These are phyloP conservation scores for Sporisorium sorghi DNA, from an alignment of 1,284 basidiomycete species.

Conservation along the genomic window DNA sequence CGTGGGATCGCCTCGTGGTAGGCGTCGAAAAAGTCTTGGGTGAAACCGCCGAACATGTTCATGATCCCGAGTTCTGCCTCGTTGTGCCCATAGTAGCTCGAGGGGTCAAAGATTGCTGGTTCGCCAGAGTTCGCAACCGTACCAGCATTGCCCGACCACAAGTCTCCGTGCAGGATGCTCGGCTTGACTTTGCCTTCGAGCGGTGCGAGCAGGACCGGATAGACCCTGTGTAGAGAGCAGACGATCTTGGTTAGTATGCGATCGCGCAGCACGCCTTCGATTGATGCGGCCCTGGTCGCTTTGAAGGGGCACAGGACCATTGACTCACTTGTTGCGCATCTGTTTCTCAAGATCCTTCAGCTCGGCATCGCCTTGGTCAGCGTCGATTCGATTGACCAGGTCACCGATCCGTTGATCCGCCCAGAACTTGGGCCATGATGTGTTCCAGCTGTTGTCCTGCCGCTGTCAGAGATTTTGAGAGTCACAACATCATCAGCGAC, in stretches of 20 bases:
- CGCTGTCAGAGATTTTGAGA: not conserved
- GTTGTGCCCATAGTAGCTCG: slow-evolving; percentile 51
- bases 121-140: slow-evolving; percentile 26
- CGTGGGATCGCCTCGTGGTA: slow-evolving; percentile 37
- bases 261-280: too few relatives aligned
- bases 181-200: slow-evolving; percentile 45
- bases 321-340: slow-evolving; percentile 35
- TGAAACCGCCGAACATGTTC: slow-evolving; percentile 52
- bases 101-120: slow-evolving; percentile 45
- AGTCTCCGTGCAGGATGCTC: slow-evolving; percentile 42
- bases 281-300: too few relatives aligned
- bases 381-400: slow-evolving; percentile 27
- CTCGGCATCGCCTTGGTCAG: slow-evolving; percentile 21
- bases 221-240: slow-evolving; percentile 15
- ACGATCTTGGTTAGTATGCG: not conserved
- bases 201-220: slow-evolving; percentile 33
- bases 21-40: slow-evolving; percentile 46
- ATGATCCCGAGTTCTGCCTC: slow-evolving; percentile 51
- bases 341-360: slow-evolving; percentile 32
- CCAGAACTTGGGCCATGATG: slow-evolving; percentile 45
- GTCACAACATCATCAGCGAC: not conserved
- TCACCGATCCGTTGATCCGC: slow-evolving; percentile 38
- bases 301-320: not conserved
- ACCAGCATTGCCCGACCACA: slow-evolving; percentile 52
- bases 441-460: slow-evolving; percentile 46